Base-by-base conservation (phyloP, 2,329 filamentous ascomycete genomes). In the Ophiobolus disseminans region DNA sequence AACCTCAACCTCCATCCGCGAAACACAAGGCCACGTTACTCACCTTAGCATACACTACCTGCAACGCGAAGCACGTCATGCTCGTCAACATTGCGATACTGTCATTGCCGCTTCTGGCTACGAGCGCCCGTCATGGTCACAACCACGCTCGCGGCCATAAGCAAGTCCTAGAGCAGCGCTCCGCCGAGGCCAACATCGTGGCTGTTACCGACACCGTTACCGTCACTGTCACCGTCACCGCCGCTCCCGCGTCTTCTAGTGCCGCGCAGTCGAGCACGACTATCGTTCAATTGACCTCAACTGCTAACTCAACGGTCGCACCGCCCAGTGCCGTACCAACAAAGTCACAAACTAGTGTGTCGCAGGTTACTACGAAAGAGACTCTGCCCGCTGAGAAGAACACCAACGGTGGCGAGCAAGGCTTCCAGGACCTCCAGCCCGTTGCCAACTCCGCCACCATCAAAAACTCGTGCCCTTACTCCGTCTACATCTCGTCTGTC, bases 401-500 rank as follows among this genome's bases (percentile, higher is more conserved):
- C 16, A 14, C n/a, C 25, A 31, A 8, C 31, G 32, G 8, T 4
- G 14, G 19, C 20, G 19, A 19, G 8, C 23, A 19, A 14, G 20
- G 35, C 2, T 63, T 55, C 48, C 39, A 50, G 2, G 0, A 44
- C 2, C 35, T 63, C 2, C 21, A 32, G 3, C 30, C 43, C 1
- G 10, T 46, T 4, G 14, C 58, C 1, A 40, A 53, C 26, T 23
- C 43, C 8, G 58, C 53, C 8, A 47, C 45, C 3, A 45, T 65
- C 17, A 40, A 50, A 16, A 65, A 63, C 38, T 65, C 60, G 0
- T 63, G 62, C 37, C 32, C 40, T 4, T 60, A 62, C 6, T 40
- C 53, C 0, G 40, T 65, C 22, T 62, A 53, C n/a, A 23, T 63
- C 2, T 46, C 38, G 3, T 65, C 60, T 0, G 41, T 53, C 1